Evolutionary conservation across 306 rosid genomes (phyloP), one percentile per base, ranked within the genome.

Genomic region (Carpinus fangiana): DNA sequence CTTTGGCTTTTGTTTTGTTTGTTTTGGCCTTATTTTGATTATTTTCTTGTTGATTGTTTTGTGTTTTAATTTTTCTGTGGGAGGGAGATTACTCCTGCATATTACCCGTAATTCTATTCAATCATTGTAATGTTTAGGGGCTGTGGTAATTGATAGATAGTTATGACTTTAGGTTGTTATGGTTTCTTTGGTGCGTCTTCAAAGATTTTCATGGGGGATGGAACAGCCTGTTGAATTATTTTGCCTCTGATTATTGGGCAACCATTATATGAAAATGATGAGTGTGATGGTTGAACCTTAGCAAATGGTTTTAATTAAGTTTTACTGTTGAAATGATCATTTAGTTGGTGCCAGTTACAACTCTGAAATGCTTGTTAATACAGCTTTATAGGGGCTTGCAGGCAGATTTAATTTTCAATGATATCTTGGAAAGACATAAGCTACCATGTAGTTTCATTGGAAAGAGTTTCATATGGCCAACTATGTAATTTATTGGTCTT

Each of bases 191-290:
- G 28, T 13, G 69, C 17, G n/a, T 62, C 8, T 53, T 36, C 68
- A 13, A 61, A 61, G 68, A 61, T 28, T 31, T 62, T 62, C 18
- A 12, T 13, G 68, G 45, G 43, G 8, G 9, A 31, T 28, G 4
- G 68, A 13, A 62, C 45, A 62, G 26, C 21, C 75, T 57, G 75
- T 72, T 48, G 47, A 75, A 69, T 41, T 65, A 55, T 78, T 31
- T 67, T 31, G 67, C 68, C 65, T 77, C 80, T 75, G 75, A 56
- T 73, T 53, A 69, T 62, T 36, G 55, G 72, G 36, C 70, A 70
- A 72, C 21, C 23, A 7, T 76, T 64, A 28, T 54, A 48, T 80
- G 54, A 51, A 48, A 53, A 70, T 72, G 61, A 51, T 72, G 78
- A 50, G 53, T 48, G 26, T 62, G 47, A 62, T 68, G 53, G 53